Conservation (phyloP, 306 rosid species). For the Cyclanthera cordifolia region DNA sequence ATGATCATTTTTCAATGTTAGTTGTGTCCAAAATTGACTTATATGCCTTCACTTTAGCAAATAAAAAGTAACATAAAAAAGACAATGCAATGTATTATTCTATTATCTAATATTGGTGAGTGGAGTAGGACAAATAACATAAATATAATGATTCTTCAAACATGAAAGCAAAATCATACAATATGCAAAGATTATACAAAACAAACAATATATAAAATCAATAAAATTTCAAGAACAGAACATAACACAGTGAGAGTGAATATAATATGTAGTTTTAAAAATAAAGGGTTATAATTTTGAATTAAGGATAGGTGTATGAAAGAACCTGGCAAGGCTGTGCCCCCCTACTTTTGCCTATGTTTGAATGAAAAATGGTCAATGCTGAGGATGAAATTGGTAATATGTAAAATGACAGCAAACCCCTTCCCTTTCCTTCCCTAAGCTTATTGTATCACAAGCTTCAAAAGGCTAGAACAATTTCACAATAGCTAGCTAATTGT, state of each 20-base stretch:
- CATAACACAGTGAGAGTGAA: background rate
- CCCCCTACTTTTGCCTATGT: constrained; percentile 7
- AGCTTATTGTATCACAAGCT: too few relatives aligned
- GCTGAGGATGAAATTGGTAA: too few relatives aligned
- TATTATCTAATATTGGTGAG: too few relatives aligned
- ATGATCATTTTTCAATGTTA: too few relatives aligned
- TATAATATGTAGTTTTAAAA: background rate
- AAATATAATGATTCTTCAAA: background rate
- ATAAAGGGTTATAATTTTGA: background rate
- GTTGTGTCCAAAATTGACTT: too few relatives aligned
- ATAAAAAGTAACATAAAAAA: too few relatives aligned
- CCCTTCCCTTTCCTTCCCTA: background rate
- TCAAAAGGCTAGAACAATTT: too few relatives aligned
- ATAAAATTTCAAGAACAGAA: background rate
- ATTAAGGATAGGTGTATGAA: background rate
- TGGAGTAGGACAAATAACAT: too few relatives aligned
- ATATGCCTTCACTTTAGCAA: too few relatives aligned
- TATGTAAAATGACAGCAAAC: too few relatives aligned
- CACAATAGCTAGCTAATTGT: too few relatives aligned
- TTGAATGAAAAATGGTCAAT: background rate
- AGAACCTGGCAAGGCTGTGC: background rate
- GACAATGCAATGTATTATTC: too few relatives aligned
- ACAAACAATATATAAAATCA: background rate
- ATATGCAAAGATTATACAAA: background rate
- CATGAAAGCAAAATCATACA: background rate